These are phyloP conservation scores for Gonium pectorale DNA, from an alignment of 139 green algal species.

Conservation along the genomic window DNA sequence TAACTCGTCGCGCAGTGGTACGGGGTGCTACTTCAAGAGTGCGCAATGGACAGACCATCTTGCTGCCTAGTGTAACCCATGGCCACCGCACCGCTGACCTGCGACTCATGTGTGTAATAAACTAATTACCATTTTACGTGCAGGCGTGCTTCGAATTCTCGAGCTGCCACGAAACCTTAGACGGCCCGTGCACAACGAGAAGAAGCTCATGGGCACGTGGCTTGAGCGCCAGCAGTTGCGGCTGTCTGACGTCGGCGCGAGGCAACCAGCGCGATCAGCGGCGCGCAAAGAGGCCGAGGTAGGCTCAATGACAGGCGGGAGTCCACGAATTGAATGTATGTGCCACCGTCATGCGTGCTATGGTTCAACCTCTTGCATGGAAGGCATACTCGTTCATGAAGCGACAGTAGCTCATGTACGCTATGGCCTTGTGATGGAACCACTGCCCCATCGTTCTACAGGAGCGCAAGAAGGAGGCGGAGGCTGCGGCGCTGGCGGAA, in stretches of 20 bases:
- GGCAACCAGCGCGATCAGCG: conserved; percentile 34
- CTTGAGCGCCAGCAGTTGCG: conserved; percentile 67
- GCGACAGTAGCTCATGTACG: no score
- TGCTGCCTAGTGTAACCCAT: no score
- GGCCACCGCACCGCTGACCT: no score
- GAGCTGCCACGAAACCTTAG: conserved; percentile 86
- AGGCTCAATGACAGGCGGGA: not conserved
- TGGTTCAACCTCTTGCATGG: not conserved
- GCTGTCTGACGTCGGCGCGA: conserved; percentile 54
- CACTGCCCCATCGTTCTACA: not conserved
- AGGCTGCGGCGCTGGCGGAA: conserved; percentile 32
- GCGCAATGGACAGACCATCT: no score
- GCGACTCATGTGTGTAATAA: no score
- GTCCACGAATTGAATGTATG: not conserved
- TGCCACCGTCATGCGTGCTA: not conserved
- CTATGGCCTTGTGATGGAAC: no score
- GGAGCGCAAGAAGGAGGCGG: conserved; percentile 51
- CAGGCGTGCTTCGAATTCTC: conserved; percentile 84
- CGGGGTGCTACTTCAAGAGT: no score
- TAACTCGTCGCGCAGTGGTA: no score
- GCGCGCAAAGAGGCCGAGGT: conserved; percentile 44
- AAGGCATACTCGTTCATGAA: not conserved
- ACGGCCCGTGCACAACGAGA: conserved; percentile 76
- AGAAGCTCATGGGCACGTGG: conserved; percentile 72
- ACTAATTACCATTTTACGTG: no score